Base-by-base conservation (phyloP, 2,329 filamentous ascomycete species). In the Scedosporium dehoogii region DNA sequence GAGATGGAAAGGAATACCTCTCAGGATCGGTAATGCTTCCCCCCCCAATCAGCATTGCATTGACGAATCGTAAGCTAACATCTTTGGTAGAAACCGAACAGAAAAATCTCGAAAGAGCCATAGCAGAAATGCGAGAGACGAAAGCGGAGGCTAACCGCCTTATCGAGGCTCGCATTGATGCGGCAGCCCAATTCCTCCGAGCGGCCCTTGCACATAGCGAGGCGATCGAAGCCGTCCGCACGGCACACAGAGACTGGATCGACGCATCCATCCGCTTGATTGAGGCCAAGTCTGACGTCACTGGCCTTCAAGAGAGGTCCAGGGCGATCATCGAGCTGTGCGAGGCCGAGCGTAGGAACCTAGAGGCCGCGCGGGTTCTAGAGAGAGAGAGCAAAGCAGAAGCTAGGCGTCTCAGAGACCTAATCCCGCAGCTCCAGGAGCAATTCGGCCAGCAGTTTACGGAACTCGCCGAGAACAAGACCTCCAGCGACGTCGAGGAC, bases 271-370 rank as follows among this genome's bases (percentile, higher is more conserved):
- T 97, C 55, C 80, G 85, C 64, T 76, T 83, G 0, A 82, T 96
- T 33, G 94, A 99, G 76, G 92, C 91, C 1, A 73, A 79, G n/a
- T 97, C 92, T 0, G 94, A 99, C 69, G 73, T 89, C 2, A 79
- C 85, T 55, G 83, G 83, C 5, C 78, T 97, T n/a, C 83, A 84
- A 68, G 76, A 78, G 16, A 86, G 86, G 63, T 91, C 91, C 67
- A 68, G 73, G 7, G 78, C 84, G 58, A 84, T 91, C 63, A 78
- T 81, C 62, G 70, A 77, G 51, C 73, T 75, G 53, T 76, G 89
- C 3, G 77, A 82, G 23, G 70, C 74, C 9, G 79, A 78, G 67
- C 75, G 75, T 64, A 66, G 68, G 6, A 75, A 76, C 27, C 70
- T 82, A 6, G 61, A 66, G 6, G 64, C 72, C 25, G 72, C 78